phyloP scores from a whole-genome alignment of 2,329 filamentous ascomycete genomes.

The Hypoxylon sp. region DNA sequence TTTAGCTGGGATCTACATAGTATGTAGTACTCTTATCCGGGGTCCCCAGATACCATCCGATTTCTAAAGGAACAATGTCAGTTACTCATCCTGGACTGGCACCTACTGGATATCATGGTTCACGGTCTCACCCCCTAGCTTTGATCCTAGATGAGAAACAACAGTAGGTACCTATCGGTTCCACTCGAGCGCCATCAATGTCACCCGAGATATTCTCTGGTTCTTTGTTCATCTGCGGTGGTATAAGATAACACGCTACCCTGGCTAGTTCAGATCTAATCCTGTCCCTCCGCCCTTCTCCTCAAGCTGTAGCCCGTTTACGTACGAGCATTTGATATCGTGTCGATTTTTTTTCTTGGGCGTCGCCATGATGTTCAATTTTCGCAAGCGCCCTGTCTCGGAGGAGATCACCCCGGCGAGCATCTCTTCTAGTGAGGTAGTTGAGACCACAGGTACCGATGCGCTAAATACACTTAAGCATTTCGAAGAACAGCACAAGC shows the following conservation, averaged over 20 bases:
- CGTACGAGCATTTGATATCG: constrained; percentile 23
- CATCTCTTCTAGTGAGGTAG: constrained; percentile 40
- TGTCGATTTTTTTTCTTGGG: constrained; percentile 7
- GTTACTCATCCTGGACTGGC: constrained; percentile 18
- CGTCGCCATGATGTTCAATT: constrained; percentile 46
- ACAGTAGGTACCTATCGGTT: constrained; percentile 1
- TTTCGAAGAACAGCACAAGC: constrained; percentile 66
- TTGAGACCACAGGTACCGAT: constrained; percentile 42
- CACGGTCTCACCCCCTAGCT: constrained; percentile 22
- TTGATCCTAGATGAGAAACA: constrained; percentile 13
- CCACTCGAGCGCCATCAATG: constrained; percentile 10
- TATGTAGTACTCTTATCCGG: neutral
- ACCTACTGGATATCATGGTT: constrained; percentile 10
- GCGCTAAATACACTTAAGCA: constrained; percentile 53
- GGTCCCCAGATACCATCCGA: constrained; percentile 27
- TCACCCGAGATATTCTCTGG: constrained; percentile 1
- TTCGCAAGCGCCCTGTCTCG: constrained; percentile 46
- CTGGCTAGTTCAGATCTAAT: constrained; percentile 21
- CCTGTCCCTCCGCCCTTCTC: constrained; percentile 8
- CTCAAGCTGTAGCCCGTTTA: constrained; percentile 3
- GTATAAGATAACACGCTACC: constrained; percentile 35
- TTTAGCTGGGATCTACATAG: constrained; percentile 36
- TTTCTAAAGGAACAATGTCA: constrained; percentile 29
- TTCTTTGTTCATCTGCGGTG: constrained; percentile 20
- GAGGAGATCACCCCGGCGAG: constrained; percentile 42